phyloP scores from a whole-genome alignment of 768 basidiomycete species.

The Hygrophoropsis aurantiaca region DNA sequence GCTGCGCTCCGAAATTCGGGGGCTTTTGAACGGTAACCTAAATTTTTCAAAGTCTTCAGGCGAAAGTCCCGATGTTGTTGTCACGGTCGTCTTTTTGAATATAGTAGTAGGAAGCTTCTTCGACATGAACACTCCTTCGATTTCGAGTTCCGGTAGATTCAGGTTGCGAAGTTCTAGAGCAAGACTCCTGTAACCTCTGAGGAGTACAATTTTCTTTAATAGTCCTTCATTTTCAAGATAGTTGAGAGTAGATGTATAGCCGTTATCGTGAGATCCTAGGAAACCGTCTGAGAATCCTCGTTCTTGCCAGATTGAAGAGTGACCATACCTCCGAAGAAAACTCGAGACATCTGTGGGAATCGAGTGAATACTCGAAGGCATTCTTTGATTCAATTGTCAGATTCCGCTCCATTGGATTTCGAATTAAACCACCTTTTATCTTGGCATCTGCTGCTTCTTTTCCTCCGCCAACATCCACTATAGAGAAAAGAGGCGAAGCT shows the following conservation, averaged over 20 bases:
- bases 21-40: neutral
- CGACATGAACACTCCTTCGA: constrained; percentile 37
- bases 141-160: constrained; percentile 29
- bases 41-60: constrained; percentile 27
- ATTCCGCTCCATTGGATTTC: neutral
- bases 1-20: neutral
- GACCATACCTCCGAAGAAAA: constrained; percentile 39
- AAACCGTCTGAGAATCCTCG: neutral
- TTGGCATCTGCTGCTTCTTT: constrained; percentile 44
- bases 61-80: constrained; percentile 5
- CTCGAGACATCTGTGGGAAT: constrained; percentile 35
- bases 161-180: constrained; percentile 34
- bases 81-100: neutral
- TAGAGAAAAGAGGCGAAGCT: constrained; percentile 38
- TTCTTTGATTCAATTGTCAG: constrained; percentile 19
- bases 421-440: constrained; percentile 33
- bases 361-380: constrained; percentile 62
- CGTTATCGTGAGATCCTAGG: constrained; percentile 40
- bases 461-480: constrained; percentile 42
- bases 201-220: constrained; percentile 35
- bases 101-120: constrained; percentile 18
- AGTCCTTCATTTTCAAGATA: constrained; percentile 38
- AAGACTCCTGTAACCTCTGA: constrained; percentile 39
- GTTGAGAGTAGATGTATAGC: constrained; percentile 38
- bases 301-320: neutral